phyloP scores from a whole-genome alignment of 257 asterid species.

The Lycium ferocissimum region DNA sequence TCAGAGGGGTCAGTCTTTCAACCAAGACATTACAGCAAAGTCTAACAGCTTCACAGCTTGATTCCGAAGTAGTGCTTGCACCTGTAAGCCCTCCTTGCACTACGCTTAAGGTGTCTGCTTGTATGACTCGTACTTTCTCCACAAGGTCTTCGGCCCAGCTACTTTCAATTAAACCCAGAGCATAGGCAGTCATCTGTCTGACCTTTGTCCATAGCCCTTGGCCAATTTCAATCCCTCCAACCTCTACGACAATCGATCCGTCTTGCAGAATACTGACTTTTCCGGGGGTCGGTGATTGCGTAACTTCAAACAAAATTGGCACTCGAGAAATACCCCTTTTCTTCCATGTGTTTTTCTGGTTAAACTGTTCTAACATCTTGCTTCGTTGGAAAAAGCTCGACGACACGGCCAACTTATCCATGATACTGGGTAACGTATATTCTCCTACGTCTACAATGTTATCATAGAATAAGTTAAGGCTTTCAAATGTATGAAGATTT shows the following conservation, averaged over 20 bases:
- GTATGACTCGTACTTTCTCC: no score
- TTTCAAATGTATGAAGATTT: conserved; percentile 65
- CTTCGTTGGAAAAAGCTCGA: conserved; percentile 49
- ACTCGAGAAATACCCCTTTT: conserved; percentile 79
- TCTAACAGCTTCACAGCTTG: no score
- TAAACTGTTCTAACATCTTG: conserved; percentile 48
- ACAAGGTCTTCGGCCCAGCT: conserved; percentile 38
- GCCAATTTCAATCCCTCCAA: conserved; percentile 79
- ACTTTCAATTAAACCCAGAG: conserved; percentile 55
- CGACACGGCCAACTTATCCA: conserved; percentile 60
- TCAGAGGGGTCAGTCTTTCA: conserved; percentile 35
- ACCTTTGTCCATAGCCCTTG: conserved; percentile 89
- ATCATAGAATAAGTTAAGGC: conserved; percentile 55
- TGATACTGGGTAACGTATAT: conserved; percentile 58
- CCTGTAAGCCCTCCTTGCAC: no score
- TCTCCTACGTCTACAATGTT: conserved; percentile 43
- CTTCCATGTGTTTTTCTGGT: conserved; percentile 48
- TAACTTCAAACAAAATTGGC: conserved; percentile 53
- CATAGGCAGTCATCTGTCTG: conserved; percentile 68
- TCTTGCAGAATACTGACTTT: conserved; percentile 75
- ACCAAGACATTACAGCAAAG: no score
- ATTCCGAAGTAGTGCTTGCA: no score
- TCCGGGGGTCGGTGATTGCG: conserved; percentile 57
- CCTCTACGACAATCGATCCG: conserved; percentile 74
- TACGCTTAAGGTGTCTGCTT: no score